Conservation (phyloP, 179 eudicot species). For the Heliamphora pulchella region DNA sequence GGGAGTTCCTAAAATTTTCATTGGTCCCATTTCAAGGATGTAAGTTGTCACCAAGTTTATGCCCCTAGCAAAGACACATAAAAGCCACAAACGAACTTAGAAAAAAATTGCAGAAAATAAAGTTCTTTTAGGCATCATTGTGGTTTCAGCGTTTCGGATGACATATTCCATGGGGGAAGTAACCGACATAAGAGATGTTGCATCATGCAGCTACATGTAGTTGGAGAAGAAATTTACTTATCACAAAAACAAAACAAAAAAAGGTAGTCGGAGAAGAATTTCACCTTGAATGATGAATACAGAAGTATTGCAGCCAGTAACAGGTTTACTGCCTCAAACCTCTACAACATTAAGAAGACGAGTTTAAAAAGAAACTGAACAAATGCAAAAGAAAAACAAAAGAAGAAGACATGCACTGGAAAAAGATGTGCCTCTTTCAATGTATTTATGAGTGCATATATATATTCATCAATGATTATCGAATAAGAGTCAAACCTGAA, state of each 20-base stretch:
- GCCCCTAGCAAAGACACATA: background rate
- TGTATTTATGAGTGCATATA: background rate
- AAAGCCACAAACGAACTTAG: background rate
- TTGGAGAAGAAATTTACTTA: background rate
- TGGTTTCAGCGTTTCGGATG: background rate
- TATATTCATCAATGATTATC: background rate
- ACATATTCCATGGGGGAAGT: background rate
- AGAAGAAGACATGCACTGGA: constrained; percentile 10
- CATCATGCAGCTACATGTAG: constrained; percentile 4
- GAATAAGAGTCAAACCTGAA: constrained; percentile 50
- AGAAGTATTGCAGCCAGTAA: constrained; percentile 79
- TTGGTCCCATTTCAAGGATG: background rate
- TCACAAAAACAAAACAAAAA: no score
- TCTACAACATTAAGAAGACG: constrained; percentile 41
- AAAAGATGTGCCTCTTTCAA: background rate
- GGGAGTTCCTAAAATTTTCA: background rate
- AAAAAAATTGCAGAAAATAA: background rate
- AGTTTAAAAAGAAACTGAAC: background rate
- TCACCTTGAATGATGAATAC: constrained; percentile 87
- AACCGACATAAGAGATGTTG: background rate
- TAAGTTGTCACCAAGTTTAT: background rate
- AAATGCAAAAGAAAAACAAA: constrained; percentile 4
- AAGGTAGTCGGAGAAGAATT: constrained; percentile 1
- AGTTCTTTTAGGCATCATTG: background rate
- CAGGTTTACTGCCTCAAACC: constrained; percentile 81